These are phyloP conservation scores for Pythium sukuiense DNA, from an alignment of 352 stramenopile genomes.

Conservation along the genomic window DNA sequence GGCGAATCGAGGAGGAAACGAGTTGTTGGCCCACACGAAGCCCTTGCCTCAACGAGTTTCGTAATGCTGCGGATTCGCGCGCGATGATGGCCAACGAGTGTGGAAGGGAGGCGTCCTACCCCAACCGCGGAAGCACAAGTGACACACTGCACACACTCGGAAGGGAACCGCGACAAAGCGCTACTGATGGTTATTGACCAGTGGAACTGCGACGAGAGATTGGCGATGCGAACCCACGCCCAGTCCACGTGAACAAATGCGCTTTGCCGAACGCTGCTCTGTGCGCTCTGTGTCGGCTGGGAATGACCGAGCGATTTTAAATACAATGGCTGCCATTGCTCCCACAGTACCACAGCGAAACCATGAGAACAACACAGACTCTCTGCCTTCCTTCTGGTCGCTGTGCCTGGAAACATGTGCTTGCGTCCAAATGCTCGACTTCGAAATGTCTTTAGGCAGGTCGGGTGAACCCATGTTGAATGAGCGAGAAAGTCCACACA, in stretches of 20 bases:
- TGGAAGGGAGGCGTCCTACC: neutral
- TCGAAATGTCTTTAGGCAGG: neutral
- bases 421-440: neutral
- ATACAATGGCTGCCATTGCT: neutral
- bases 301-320: neutral
- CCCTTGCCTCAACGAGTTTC: neutral
- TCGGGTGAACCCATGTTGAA: constrained; percentile 7
- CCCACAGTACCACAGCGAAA: neutral
- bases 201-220: neutral
- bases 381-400: neutral
- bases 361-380: constrained; percentile 4
- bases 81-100: constrained; percentile 3
- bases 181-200: neutral
- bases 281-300: constrained; percentile 11
- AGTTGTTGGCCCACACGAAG: constrained; percentile 5
- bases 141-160: neutral
- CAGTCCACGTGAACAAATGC: constrained; percentile 3
- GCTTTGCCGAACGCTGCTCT: neutral
- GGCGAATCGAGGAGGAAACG: neutral
- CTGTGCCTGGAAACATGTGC: constrained; percentile 9
- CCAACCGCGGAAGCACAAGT: neutral
- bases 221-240: constrained; percentile 1
- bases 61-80: neutral
- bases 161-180: neutral
- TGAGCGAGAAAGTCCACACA: constrained; percentile 13